Conservation (phyloP, 805 yeast species). For the Saccharomycopsis sp. region DNA sequence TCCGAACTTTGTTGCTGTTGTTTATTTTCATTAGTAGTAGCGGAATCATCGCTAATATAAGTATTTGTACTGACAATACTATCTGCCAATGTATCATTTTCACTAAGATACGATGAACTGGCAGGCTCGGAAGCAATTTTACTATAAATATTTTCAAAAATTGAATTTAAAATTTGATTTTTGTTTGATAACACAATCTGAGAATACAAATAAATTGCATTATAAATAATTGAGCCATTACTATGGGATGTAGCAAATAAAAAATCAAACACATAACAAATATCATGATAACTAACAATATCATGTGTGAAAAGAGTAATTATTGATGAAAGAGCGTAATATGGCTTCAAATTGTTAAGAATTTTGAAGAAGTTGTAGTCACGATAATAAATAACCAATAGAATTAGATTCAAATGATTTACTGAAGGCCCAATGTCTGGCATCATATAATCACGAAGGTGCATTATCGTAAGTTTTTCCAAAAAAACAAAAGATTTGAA, state of each 20-base stretch:
- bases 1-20: no score
- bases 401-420: conserved; percentile 55
- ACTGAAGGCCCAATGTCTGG: conserved; percentile 55
- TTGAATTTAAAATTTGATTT: conserved; percentile 30
- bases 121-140: conserved; percentile 1
- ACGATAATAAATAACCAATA: conserved; percentile 40
- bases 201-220: conserved; percentile 51
- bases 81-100: conserved; percentile 12
- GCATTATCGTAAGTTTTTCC: conserved; percentile 45
- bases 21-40: background rate
- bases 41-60: conserved; percentile 2
- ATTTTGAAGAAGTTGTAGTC: conserved; percentile 35
- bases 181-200: conserved; percentile 39
- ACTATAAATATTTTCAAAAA: conserved; percentile 16
- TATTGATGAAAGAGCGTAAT: conserved; percentile 65
- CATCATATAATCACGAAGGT: conserved; percentile 80
- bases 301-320: conserved; percentile 77
- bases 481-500: conserved; percentile 41
- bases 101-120: conserved; percentile 8
- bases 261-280: conserved; percentile 60
- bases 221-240: conserved; percentile 26
- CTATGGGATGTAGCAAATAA: conserved; percentile 43
- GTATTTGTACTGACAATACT: conserved; percentile 5
- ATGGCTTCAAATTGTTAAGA: conserved; percentile 39
- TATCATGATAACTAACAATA: conserved; percentile 33